Conservation (phyloP, 768 basidiomycete species). For the Mycena olivaceomarginata region DNA sequence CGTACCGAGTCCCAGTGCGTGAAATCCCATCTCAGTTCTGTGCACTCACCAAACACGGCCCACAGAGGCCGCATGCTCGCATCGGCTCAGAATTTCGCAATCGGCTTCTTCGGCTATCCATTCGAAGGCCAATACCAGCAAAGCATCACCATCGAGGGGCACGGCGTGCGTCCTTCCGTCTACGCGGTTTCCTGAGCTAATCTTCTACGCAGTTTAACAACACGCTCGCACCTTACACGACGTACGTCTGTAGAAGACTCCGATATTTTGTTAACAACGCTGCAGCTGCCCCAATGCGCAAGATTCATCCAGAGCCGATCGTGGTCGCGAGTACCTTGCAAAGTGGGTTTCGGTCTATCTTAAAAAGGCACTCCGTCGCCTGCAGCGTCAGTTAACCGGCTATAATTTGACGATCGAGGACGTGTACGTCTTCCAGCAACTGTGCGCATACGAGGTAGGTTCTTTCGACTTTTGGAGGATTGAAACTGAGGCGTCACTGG, state of each 20-base stretch:
- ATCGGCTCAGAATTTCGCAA: slow-evolving; percentile 79
- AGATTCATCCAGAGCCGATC: slow-evolving; percentile 65
- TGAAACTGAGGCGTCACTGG: slow-evolving; percentile 7
- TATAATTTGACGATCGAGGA: slow-evolving; percentile 74
- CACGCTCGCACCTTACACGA: slow-evolving; percentile 90
- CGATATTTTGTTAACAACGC: slow-evolving; percentile 5
- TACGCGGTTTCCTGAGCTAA: slow-evolving; percentile 8
- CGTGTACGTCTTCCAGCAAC: slow-evolving; percentile 85
- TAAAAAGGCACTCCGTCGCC: slow-evolving; percentile 74
- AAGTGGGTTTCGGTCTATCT: slow-evolving; percentile 87
- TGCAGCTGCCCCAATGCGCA: slow-evolving; percentile 79
- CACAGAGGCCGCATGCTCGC: slow-evolving; percentile 84
- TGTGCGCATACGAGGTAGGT: slow-evolving; percentile 70
- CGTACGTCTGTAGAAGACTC: slow-evolving; percentile 60
- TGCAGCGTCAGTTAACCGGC: slow-evolving; percentile 77
- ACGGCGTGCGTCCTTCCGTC: slow-evolving; percentile 63
- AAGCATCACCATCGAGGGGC: slow-evolving; percentile 82
- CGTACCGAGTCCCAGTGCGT: slow-evolving; percentile 84
- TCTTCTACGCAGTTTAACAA: slow-evolving; percentile 77
- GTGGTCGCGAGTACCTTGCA: slow-evolving; percentile 73
- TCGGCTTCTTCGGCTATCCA: slow-evolving; percentile 88
- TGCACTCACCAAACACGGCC: slow-evolving; percentile 7
- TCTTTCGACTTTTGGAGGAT: background rate
- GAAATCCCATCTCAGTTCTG: background rate
- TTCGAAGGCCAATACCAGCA: slow-evolving; percentile 84